A percentile compares a stretch with the other conserved stretches of the same genome.
Conservation (phyloP, 2,329 filamentous ascomycete species). For the Neoscytalidium dimidiatum region DNA sequence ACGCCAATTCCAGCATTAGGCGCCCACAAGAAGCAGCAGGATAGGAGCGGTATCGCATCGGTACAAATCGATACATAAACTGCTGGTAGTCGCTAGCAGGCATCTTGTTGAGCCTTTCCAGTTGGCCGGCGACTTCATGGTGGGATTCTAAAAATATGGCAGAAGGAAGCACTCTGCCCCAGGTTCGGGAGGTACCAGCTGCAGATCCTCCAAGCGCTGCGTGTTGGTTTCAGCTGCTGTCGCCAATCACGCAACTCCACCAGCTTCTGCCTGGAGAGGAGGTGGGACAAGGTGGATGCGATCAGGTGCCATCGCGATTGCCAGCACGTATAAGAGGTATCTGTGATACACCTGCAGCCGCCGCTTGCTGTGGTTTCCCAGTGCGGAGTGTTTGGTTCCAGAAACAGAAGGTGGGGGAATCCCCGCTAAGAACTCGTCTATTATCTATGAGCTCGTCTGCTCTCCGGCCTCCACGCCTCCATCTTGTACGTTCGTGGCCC, state of each 20-base stretch:
- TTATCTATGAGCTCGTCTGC: background rate
- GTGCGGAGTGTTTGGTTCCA: background rate
- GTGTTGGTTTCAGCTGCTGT: slow-evolving; percentile 1
- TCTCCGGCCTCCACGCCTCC: background rate
- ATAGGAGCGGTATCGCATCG: too few relatives aligned
- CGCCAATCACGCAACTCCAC: background rate
- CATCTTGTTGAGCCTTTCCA: background rate
- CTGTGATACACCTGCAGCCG: background rate
- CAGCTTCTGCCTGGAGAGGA: slow-evolving; percentile 10
- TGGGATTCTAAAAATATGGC: background rate
- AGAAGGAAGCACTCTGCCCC: background rate
- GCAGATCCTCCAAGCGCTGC: slow-evolving; percentile 1
- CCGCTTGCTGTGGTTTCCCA: background rate
- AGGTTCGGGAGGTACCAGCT: background rate
- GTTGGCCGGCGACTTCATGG: background rate
- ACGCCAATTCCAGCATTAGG: too few relatives aligned
- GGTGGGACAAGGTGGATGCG: slow-evolving; percentile 2
- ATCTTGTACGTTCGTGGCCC: too few relatives aligned
- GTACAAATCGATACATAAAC: too few relatives aligned
- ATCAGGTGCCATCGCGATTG: background rate
- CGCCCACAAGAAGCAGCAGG: too few relatives aligned
- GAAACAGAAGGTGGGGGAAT: slow-evolving; percentile 4
- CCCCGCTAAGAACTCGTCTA: background rate
- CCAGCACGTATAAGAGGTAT: background rate
- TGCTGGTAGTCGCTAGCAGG: background rate